Conservation (phyloP, 2,329 filamentous ascomycete genomes). For the Dryadomyces sulphureus region DNA sequence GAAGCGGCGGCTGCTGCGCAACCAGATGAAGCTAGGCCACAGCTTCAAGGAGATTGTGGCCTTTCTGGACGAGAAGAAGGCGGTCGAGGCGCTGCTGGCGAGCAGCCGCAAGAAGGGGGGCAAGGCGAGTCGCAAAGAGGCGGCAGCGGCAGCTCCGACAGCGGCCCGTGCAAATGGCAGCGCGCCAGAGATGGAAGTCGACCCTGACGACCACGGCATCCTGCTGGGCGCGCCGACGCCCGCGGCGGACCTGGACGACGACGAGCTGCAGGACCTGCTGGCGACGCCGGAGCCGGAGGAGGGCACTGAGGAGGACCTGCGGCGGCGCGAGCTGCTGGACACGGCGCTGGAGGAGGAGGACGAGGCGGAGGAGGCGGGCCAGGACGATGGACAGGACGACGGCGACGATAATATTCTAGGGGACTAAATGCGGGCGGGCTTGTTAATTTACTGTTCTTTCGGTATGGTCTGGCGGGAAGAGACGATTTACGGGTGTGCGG, state of each 20-base stretch:
- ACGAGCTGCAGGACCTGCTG: constrained; percentile 21
- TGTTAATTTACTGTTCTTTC: background rate
- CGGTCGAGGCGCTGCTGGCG: constrained; percentile 25
- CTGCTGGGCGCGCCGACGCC: constrained; percentile 11
- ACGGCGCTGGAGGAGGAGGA: constrained; percentile 29
- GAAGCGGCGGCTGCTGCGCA: constrained; percentile 57
- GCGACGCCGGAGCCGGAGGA: constrained; percentile 39
- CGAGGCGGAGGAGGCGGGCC: constrained; percentile 23
- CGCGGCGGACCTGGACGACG: constrained; percentile 10
- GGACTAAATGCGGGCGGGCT: constrained; percentile 17
- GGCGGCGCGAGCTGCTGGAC: constrained; percentile 38
- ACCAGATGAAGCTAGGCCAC: constrained; percentile 63
- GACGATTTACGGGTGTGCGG: no score
- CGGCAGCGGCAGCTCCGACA: constrained; percentile 14
- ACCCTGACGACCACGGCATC: background rate
- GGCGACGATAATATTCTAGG: constrained; percentile 30
- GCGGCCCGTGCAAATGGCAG: constrained; percentile 8
- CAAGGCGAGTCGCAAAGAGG: constrained; percentile 16
- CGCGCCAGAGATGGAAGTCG: background rate
- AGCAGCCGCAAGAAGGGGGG: constrained; percentile 24
- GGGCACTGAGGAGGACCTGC: constrained; percentile 42
- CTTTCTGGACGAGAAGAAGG: constrained; percentile 59
- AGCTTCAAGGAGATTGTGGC: constrained; percentile 77
- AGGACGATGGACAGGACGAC: constrained; percentile 23
- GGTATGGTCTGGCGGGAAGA: no score